Evolutionary conservation across 176 grass and related monocot species (phyloP).

Genomic region (Phoenix roebelenii): DNA sequence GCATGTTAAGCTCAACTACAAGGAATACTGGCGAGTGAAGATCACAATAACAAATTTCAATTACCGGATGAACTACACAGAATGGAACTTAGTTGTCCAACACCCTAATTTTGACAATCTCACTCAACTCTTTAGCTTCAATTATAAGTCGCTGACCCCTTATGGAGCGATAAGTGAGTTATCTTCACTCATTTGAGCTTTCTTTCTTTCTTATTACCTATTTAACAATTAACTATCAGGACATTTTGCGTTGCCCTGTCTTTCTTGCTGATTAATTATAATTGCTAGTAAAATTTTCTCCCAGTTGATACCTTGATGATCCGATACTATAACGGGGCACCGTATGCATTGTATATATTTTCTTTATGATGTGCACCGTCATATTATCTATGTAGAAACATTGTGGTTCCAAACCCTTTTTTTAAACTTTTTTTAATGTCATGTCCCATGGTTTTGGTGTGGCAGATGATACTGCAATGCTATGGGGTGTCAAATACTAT

Average conservation of each 20-base stretch:
- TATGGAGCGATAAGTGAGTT: conserved; percentile 66
- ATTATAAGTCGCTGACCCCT: conserved; percentile 42
- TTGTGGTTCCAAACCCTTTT: too few relatives aligned
- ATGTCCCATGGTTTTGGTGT: background rate
- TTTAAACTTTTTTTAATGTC: too few relatives aligned
- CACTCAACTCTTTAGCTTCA: conserved; percentile 63
- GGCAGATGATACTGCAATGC: conserved; percentile 68
- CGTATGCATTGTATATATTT: too few relatives aligned
- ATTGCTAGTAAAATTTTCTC: too few relatives aligned
- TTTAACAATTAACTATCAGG: too few relatives aligned
- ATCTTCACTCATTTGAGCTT: background rate
- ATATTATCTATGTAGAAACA: too few relatives aligned
- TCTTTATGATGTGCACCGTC: too few relatives aligned
- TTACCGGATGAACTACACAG: conserved; percentile 67
- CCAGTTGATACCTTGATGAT: too few relatives aligned
- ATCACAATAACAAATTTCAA: conserved; percentile 60
- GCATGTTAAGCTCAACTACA: conserved; percentile 76
- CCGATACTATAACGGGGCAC: too few relatives aligned
- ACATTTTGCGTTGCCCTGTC: too few relatives aligned
- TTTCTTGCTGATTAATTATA: too few relatives aligned
- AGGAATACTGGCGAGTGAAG: conserved; percentile 68
- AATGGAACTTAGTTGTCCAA: conserved; percentile 64
- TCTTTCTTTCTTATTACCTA: background rate
- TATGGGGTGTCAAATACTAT: conserved; percentile 70
- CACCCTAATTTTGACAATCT: conserved; percentile 69